A percentile compares a stretch with the other conserved stretches of the same genome.
Conservation (phyloP, 73 alveolate species). For the Paramecium caudatum region DNA sequence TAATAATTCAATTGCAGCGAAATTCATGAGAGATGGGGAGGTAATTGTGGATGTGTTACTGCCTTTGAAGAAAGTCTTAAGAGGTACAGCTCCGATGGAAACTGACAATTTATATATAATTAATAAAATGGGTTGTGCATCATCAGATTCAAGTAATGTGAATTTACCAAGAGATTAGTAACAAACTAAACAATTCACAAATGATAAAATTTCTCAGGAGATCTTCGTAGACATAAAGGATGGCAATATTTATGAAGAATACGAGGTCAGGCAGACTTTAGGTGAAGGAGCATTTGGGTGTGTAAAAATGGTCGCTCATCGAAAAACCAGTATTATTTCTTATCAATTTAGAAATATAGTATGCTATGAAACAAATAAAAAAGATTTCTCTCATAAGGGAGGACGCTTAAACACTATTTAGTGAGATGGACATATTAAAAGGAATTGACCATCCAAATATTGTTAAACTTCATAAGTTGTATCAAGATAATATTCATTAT, state of each 20-base stretch:
- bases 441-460: conserved; percentile 79
- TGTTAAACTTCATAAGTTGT: conserved; percentile 78
- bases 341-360: conserved; percentile 42
- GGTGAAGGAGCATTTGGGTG: conserved; percentile 86
- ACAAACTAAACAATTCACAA: conserved; percentile 6
- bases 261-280: conserved; percentile 72
- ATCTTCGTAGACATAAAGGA: conserved; percentile 63
- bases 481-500: conserved; percentile 72
- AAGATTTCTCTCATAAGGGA: conserved; percentile 48
- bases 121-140: conserved; percentile 50
- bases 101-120: neutral
- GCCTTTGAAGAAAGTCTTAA: conserved; percentile 37
- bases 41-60: conserved; percentile 69
- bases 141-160: conserved; percentile 17
- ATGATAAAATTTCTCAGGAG: conserved; percentile 28
- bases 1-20: conserved; percentile 44
- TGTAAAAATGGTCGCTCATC: conserved; percentile 80
- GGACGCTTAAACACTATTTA: neutral
- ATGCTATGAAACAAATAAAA: conserved; percentile 79
- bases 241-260: conserved; percentile 74
- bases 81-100: conserved; percentile 2
- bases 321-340: conserved; percentile 29
- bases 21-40: conserved; percentile 75
- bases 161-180: neutral
- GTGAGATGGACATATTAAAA: conserved; percentile 80